A percentile compares a stretch with the other conserved stretches of the same genome.
These are phyloP conservation scores for Sphagnum magellanicum DNA, from an alignment of 228 moss, liverwort and hornwort species.

Conservation along the genomic window DNA sequence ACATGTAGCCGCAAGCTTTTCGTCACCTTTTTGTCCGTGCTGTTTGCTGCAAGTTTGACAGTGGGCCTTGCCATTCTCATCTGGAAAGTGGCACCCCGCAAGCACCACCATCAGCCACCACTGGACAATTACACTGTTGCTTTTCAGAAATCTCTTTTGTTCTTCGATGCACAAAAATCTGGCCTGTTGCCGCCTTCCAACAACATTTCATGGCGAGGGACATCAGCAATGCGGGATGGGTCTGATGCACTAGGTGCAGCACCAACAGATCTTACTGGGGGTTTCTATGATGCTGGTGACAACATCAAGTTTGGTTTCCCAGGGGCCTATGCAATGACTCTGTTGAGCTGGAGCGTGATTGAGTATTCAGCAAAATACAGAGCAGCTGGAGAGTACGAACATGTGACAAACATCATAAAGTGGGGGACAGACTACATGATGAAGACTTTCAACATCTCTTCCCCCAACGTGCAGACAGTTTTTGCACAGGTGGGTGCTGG, in stretches of 20 bases:
- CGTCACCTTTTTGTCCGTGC: constrained; percentile 36
- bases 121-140: constrained; percentile 89
- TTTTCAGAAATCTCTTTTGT: constrained; percentile 64
- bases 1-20: constrained; percentile 72
- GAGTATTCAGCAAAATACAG: constrained; percentile 81
- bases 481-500: constrained; percentile 55
- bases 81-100: constrained; percentile 51
- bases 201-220: constrained; percentile 75
- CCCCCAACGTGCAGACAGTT: constrained; percentile 32
- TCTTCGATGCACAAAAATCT: constrained; percentile 94
- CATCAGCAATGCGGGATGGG: constrained; percentile 72
- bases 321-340: constrained; percentile 68
- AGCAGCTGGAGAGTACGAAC: constrained; percentile 69
- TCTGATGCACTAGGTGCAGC: constrained; percentile 4
- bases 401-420: constrained; percentile 71
- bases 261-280: constrained; percentile 47
- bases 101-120: constrained; percentile 43
- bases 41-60: constrained; percentile 52
- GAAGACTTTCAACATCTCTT: constrained; percentile 64
- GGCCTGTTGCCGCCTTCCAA: constrained; percentile 56
- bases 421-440: constrained; percentile 95
- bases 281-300: constrained; percentile 95
- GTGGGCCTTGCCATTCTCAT: constrained; percentile 69
- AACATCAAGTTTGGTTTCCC: constrained; percentile 91
- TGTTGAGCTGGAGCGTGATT: constrained; percentile 89